These are phyloP conservation scores for Albophoma yamanashiensis DNA, from an alignment of 2,329 filamentous ascomycete species.

Conservation along the genomic window DNA sequence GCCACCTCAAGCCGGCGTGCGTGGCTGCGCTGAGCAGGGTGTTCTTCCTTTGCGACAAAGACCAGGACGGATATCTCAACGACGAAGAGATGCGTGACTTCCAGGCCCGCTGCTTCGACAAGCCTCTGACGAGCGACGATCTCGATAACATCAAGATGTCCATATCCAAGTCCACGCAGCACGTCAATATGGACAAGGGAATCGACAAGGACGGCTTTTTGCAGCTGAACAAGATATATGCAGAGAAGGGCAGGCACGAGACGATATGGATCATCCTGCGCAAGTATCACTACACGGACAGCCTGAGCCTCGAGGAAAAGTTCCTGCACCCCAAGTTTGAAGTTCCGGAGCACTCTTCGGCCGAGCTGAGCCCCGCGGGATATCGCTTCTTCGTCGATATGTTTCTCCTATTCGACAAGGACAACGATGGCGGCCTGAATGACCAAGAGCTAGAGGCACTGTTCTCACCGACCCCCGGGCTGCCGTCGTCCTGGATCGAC, in stretches of 20 bases:
- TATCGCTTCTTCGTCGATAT: slow-evolving; percentile 97
- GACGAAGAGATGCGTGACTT: slow-evolving; percentile 88
- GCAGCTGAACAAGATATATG: slow-evolving; percentile 88
- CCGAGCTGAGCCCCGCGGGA: slow-evolving; percentile 84
- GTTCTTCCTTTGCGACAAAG: slow-evolving; percentile 93
- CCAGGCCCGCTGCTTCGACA: slow-evolving; percentile 85
- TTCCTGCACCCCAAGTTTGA: slow-evolving; percentile 93
- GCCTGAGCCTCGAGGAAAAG: slow-evolving; percentile 77
- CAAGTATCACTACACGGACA: slow-evolving; percentile 94
- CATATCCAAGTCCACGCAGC: slow-evolving; percentile 58
- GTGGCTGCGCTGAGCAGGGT: slow-evolving; percentile 78
- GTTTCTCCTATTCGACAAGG: slow-evolving; percentile 90
- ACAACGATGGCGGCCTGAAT: slow-evolving; percentile 92
- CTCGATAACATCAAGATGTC: slow-evolving; percentile 85
- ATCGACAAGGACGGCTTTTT: slow-evolving; percentile 79
- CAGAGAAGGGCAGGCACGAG: slow-evolving; percentile 93
- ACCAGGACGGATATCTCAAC: slow-evolving; percentile 86
- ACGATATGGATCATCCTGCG: slow-evolving; percentile 96
- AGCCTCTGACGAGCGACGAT: slow-evolving; percentile 69
- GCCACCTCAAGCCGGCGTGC: slow-evolving; percentile 75
- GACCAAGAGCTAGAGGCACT: slow-evolving; percentile 74
- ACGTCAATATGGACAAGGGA: slow-evolving; percentile 54
- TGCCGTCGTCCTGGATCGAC: slow-evolving; percentile 80
- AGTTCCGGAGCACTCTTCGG: slow-evolving; percentile 82
- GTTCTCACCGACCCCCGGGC: slow-evolving; percentile 85